Base-by-base conservation (phyloP, 495 filamentous ascomycete species). In the Haplographium delicatum region DNA sequence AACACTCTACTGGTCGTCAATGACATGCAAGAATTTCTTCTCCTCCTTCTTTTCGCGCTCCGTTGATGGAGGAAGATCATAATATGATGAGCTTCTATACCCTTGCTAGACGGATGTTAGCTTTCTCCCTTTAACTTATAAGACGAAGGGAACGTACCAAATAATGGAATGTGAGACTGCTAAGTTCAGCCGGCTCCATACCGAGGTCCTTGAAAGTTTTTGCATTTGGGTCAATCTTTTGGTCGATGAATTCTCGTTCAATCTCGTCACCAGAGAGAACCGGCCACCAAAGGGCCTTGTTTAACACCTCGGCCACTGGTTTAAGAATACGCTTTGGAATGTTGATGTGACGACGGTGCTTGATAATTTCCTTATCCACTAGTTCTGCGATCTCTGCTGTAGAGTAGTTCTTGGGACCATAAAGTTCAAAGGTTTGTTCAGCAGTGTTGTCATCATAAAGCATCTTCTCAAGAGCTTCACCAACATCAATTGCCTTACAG, bases 201-300 rank as follows among this genome's bases (percentile, higher is more conserved):
- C 81, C 88, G 35, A 99, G 74, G 65, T 97, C 90, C 69, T 84
- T 85, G 78, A 97, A 95, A 5, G 94, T 96, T 79, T 96, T 97
- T 41, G 93, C 91, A 3, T 72, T 82, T 38, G 78, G 76, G 72
- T 99, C 93, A 61, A 99, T 93, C 59, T 80, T 75, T 68, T 97
- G 94, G 67, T 97, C 87, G 57, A 94, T 80, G 74, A 93, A 96
- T 68, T 99, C 90, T 37, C 86, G 76, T 75, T 96, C 90, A 11
- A 99, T 76, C 63, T 94, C 80, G 58, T 97, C 93, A n/a, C 83
- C 79, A 16, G 84, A 89, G 30, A 83, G 73, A 23, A 83, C 79
- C 28, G 82, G 84, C 89, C 89, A 99, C 90, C 90, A 99, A 15
- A 96, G 66, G 35, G 72, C 61, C 58, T 79, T 80, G 78, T 95